These are phyloP conservation scores for Colletotrichum scovillei DNA, from an alignment of 2,329 filamentous ascomycete species.

Conservation along the genomic window DNA sequence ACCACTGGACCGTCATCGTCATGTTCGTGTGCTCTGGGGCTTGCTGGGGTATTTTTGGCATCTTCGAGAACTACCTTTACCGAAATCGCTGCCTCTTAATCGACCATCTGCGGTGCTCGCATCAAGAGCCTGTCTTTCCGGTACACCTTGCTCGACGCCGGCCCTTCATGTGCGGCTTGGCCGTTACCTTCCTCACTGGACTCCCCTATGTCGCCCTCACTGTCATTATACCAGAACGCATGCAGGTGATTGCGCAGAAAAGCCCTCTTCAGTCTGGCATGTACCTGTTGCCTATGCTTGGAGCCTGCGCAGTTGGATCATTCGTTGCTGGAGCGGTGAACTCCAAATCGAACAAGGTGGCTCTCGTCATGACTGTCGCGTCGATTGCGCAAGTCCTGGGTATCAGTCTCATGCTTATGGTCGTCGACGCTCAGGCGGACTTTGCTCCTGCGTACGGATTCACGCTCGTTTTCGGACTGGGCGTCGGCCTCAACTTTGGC, in stretches of 20 bases:
- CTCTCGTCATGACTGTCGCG: slow-evolving; percentile 60
- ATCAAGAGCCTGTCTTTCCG: slow-evolving; percentile 67
- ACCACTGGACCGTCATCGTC: slow-evolving; percentile 60
- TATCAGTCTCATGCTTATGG: slow-evolving; percentile 60
- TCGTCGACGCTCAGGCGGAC: slow-evolving; percentile 46
- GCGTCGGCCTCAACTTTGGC: slow-evolving; percentile 68
- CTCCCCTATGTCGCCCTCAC: slow-evolving; percentile 69
- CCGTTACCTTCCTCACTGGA: slow-evolving; percentile 67
- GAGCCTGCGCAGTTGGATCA: slow-evolving; percentile 66
- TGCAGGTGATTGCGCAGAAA: slow-evolving; percentile 68
- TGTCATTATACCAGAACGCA: slow-evolving; percentile 68
- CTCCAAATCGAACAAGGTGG: slow-evolving; percentile 64
- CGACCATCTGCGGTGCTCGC: slow-evolving; percentile 26
- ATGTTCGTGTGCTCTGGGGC: slow-evolving; percentile 59
- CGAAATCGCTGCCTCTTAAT: slow-evolving; percentile 34
- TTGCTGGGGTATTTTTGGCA: slow-evolving; percentile 60
- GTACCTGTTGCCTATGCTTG: slow-evolving; percentile 68
- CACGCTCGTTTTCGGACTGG: slow-evolving; percentile 67
- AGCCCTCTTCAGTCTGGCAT: slow-evolving; percentile 65
- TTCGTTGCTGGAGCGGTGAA: slow-evolving; percentile 66
- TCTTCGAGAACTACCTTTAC: slow-evolving; percentile 58
- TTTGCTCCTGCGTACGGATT: slow-evolving; percentile 62
- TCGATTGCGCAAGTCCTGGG: slow-evolving; percentile 65
- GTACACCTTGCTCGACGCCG: slow-evolving; percentile 58
- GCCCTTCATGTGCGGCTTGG: slow-evolving; percentile 61